These are phyloP conservation scores for Lepidopterella palustris DNA, from an alignment of 495 filamentous ascomycete genomes.

Conservation along the genomic window DNA sequence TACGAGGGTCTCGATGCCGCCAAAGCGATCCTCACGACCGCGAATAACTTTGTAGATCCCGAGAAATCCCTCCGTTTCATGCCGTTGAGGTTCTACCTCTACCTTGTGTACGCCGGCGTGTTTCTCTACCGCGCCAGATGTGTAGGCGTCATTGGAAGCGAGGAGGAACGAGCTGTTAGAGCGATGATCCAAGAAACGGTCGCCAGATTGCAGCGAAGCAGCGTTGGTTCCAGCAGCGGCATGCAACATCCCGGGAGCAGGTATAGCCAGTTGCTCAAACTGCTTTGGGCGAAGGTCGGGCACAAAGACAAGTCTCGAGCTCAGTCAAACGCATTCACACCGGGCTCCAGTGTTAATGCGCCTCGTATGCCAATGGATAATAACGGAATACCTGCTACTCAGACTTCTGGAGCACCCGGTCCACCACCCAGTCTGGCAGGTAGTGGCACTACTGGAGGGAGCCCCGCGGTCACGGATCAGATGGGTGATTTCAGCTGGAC, in stretches of 20 bases:
- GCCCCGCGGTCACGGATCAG: constrained; percentile 32
- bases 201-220: constrained; percentile 46
- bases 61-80: constrained; percentile 34
- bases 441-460: constrained; percentile 13
- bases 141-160: constrained; percentile 47
- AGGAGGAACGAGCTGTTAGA: constrained; percentile 49
- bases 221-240: constrained; percentile 37
- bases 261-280: constrained; percentile 49
- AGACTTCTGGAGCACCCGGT: neutral
- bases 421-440: constrained; percentile 23
- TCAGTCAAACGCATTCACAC: constrained; percentile 21
- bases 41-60: constrained; percentile 37
- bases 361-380: constrained; percentile 40
- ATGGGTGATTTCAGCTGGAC: constrained; percentile 53
- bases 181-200: constrained; percentile 49
- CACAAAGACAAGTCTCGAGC: constrained; percentile 27
- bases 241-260: constrained; percentile 48
- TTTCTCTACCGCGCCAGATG: constrained; percentile 54
- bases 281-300: constrained; percentile 46
- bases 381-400: constrained; percentile 7
- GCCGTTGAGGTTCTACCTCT: constrained; percentile 35
- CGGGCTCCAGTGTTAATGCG: constrained; percentile 36
- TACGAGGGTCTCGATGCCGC: constrained; percentile 37
- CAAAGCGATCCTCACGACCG: constrained; percentile 34
- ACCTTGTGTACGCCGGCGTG: constrained; percentile 52